Evolutionary conservation across 2,329 filamentous ascomycete genomes (phyloP), one percentile per base, ranked within the genome.

Genomic region (Aspergillus calidoustus): DNA sequence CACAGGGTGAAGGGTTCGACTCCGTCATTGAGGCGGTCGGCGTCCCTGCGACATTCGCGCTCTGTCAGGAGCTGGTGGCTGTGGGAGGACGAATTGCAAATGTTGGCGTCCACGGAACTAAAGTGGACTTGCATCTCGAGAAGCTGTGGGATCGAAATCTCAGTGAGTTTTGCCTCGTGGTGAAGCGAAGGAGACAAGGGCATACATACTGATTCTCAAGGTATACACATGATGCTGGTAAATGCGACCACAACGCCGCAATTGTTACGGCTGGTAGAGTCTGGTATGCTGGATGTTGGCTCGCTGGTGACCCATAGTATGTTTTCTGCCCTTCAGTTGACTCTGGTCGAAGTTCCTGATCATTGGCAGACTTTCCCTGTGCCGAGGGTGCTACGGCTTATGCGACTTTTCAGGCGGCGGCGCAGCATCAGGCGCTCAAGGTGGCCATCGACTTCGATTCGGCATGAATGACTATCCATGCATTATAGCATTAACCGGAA

Each of bases 1-100:
- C 44, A 1, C 73, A 81, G 61, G 81, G 80, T 2, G 76, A 80
- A 57, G 84, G 84, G 0, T 86, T 82, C 64, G 85, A 88, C 62
- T 77, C 83, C 0, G 84, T 87, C 1, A 85, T 87, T 51, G 85
- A 87, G 70, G 84, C 83, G 0, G 86, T 87, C 2, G 85, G 85
- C 1, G 75, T 85, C 9, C 82, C 83, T 0, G 77, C 77, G 0
- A 86, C 82, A 0, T 86, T 87, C 67, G 76, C 82, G 13, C 72
- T 86, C 46, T 83, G 81, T 57, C 84, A 87, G 70, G 74, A 81
- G 7, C 67, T 87, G 28, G 78, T 87, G 7, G 84, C 82, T 0
- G 74, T 81, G 0, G 84, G 84, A 1, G 85, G 84, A 6, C 74
- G 77, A 0, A 81, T 87, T 63, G 85, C 85, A 5, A 87, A 87